Base-by-base conservation (phyloP, 345 rosid genomes). In the Gossypium rotundifolium region DNA sequence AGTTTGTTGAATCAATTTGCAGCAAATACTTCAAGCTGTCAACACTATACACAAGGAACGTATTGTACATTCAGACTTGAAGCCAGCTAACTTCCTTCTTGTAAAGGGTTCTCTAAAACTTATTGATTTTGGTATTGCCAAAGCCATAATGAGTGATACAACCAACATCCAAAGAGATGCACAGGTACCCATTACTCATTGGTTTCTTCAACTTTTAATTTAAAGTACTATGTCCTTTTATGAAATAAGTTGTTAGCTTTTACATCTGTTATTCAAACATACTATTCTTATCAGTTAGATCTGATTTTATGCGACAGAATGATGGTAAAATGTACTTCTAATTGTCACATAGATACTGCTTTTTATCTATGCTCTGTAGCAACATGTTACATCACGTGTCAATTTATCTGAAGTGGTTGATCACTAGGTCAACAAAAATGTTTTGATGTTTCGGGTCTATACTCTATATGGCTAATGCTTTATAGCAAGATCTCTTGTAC, bases 11-110 rank as follows among this genome's bases (percentile, higher is more conserved):
- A 78, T 70, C 29, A 54, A 70, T 51, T 70, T 85, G 87, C 87
- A 95, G 99, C 99, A 95, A 95, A 91, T 95, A 82, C 97, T 95
- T 79, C 86, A 84, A 81, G 99, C 99, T 80, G 99, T 95, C 73
- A 93, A 90, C 80, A 95, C 96, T 80, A 95, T 95, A 77, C 98
- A 95, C 11, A 96, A 95, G 81, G 98, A 93, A 78, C 97, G 99
- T 2, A 91, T 95, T 29, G 99, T 95, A 79, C 99, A 95, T 67
- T 95, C 99, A 44, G 98, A 93, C 86, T 79, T 95, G 88, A 95
- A 95, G 88, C 99, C 99, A 4, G 99, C 99, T 45, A 95, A 93
- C 80, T 95, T 95, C 76, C 99, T 95, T 79, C 98, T 95, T 67
- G 99, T 95, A 77, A 88, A 79, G 86, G 99, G 98, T 62, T 93